Conservation (phyloP, 208 protist genomes). For the Crithidia fasciculata region DNA sequence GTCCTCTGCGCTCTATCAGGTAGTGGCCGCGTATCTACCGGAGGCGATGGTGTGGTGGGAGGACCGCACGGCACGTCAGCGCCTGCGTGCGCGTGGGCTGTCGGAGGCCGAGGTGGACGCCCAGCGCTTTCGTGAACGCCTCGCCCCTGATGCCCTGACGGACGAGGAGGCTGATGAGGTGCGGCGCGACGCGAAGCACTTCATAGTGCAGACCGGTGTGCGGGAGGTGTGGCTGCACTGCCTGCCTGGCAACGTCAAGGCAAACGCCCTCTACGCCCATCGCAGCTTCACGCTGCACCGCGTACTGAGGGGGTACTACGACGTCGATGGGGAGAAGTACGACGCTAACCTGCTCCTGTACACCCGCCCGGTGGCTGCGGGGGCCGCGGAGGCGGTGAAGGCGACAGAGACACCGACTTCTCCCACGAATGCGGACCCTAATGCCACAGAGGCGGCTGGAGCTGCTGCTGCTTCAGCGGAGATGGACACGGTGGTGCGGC, state of each 20-base stretch:
- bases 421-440: no score
- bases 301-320: conserved; percentile 57
- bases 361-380: not conserved
- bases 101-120: conserved; percentile 24
- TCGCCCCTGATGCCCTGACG: conserved; percentile 20
- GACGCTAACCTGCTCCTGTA: conserved; percentile 42
- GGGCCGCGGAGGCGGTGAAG: not conserved
- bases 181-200: conserved; percentile 18
- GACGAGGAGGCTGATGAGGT: conserved; percentile 37
- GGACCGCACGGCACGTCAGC: conserved; percentile 23
- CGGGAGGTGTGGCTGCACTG: conserved; percentile 84
- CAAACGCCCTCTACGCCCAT: conserved; percentile 58
- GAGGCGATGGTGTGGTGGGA: conserved; percentile 30
- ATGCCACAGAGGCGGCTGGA: no score
- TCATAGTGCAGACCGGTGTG: conserved; percentile 53
- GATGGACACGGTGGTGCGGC: conserved; percentile 11
- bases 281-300: conserved; percentile 55
- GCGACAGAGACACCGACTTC: not conserved
- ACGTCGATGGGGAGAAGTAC: conserved; percentile 35
- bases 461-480: not conserved
- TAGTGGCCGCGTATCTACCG: conserved; percentile 21
- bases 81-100: conserved; percentile 25
- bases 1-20: conserved; percentile 1
- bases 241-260: conserved; percentile 42
- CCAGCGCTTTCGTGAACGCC: conserved; percentile 23